Base-by-base conservation (phyloP, 2,329 filamentous ascomycete species). In the Fusarium dimerum region DNA sequence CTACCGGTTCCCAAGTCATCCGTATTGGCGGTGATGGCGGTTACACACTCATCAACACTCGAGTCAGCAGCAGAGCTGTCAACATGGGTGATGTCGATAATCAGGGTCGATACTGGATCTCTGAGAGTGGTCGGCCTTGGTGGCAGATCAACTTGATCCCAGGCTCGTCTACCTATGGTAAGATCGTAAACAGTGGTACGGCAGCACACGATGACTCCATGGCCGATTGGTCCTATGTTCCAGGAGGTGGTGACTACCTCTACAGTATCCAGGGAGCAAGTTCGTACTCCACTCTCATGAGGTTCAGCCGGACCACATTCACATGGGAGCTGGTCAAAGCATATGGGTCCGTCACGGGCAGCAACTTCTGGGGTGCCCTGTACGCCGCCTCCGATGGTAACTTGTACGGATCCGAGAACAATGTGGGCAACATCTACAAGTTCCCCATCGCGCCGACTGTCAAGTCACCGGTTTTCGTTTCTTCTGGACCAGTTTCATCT, bases 51-150 rank as follows among this genome's bases (percentile, higher is more conserved):
- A 39, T 62, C 6, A 38, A 41, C 8, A 50, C 54, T 15, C 57
- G 60, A 16, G 51, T 59, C n/a, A 47, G 45, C 8, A 59, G 59
- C 38, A 50, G 43, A 6, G 40, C 32, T 17, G 39, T 63, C 42
- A 51, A 51, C n/a, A 59, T 63, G 55, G 62, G 62, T 32, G 62
- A 65, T 36, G 52, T 65, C 9, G 62, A 65, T 34, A 51, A 61
- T 18, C 51, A 55, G 20, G 62, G 62, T 16, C 58, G 50, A 9
- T 58, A 51, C 43, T 65, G 60, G 62, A 42, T 65, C 20, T 64
- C 62, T 0, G 59, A 63, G 11, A 47, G 45, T n/a, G 62, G 62
- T 9, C 45, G 48, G 9, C 43, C 52, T 7, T 65, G 62, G 62
- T 65, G 62, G 60, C 43, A 47, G 12, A 54, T 65, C 17, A 60